Percentiles rank a stretch among this genome's conserved stretches.
These are phyloP conservation scores for Candida boleticola DNA, from an alignment of 805 yeast species.

Conservation along the genomic window DNA sequence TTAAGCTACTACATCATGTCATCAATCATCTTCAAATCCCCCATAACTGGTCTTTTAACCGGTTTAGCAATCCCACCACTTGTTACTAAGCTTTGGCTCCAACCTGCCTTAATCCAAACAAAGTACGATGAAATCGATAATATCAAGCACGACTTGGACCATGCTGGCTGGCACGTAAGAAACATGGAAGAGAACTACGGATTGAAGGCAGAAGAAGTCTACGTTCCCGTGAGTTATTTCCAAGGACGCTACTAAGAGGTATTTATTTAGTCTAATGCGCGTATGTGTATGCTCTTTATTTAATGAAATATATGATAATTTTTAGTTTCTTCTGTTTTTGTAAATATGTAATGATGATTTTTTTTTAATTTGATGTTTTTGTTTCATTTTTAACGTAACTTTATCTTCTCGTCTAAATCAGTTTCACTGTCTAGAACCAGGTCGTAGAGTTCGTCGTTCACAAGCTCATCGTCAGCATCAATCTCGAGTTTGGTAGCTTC, in stretches of 20 bases:
- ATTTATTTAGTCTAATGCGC: not conserved
- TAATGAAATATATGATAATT: not conserved
- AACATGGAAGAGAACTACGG: constrained; percentile 30
- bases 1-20: too few relatives aligned
- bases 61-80: constrained; percentile 32
- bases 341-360: too few relatives aligned
- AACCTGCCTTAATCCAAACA: constrained; percentile 23
- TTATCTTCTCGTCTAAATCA: not conserved
- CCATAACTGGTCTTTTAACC: constrained; percentile 22
- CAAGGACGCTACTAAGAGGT: constrained; percentile 17
- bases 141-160: constrained; percentile 29
- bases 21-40: constrained; percentile 7
- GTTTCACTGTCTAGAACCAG: not conserved
- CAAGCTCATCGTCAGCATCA: constrained; percentile 18
- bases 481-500: constrained; percentile 26
- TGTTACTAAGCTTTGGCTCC: constrained; percentile 23
- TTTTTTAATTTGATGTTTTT: too few relatives aligned
- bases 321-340: not conserved
- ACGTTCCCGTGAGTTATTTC: constrained; percentile 25
- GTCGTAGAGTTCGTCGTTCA: not conserved
- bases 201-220: constrained; percentile 23
- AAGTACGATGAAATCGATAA: constrained; percentile 28
- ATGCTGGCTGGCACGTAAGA: constrained; percentile 35
- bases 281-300: not conserved
- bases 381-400: too few relatives aligned